Evolutionary conservation across 208 protist genomes (phyloP).

Genomic region (Leishmania mexicana): DNA sequence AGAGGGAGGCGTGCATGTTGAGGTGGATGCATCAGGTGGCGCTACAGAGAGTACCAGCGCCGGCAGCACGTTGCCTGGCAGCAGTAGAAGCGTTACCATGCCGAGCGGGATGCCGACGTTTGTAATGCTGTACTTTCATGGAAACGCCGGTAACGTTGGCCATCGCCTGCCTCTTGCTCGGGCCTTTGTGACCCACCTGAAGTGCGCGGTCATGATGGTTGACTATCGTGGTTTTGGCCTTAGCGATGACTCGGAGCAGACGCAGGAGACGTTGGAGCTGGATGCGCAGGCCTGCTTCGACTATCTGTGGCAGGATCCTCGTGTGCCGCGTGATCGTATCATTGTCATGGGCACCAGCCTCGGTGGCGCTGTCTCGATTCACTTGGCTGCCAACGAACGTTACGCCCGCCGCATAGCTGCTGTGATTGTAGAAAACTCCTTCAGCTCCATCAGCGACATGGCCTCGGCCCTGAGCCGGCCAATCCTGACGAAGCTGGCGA

Average conservation of each 20-base stretch:
- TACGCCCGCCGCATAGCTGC: slow-evolving; percentile 61
- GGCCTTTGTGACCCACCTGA: slow-evolving; percentile 46
- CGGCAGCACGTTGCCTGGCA: background rate
- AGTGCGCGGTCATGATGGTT: slow-evolving; percentile 86
- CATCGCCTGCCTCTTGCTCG: slow-evolving; percentile 79
- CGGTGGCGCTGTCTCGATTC: slow-evolving; percentile 87
- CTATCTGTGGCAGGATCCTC: slow-evolving; percentile 57
- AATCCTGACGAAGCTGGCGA: slow-evolving; percentile 20
- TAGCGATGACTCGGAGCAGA: slow-evolving; percentile 53
- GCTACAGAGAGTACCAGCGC: background rate
- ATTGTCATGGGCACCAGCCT: slow-evolving; percentile 91
- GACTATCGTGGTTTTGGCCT: slow-evolving; percentile 93
- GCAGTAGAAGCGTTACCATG: background rate
- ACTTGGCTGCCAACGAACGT: slow-evolving; percentile 56
- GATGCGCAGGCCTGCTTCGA: slow-evolving; percentile 90
- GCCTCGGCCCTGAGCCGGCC: slow-evolving; percentile 36
- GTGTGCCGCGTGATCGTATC: slow-evolving; percentile 72
- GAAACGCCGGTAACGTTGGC: slow-evolving; percentile 92
- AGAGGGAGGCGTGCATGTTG: background rate
- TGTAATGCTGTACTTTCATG: slow-evolving; percentile 91
- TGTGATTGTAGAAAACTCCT: slow-evolving; percentile 92
- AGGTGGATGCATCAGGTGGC: background rate
- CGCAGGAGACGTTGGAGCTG: slow-evolving; percentile 74
- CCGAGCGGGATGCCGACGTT: slow-evolving; percentile 31
- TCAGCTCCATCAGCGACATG: slow-evolving; percentile 91